Percentiles rank a stretch among this genome's conserved stretches.
Evolutionary conservation across 805 yeast genomes (phyloP).

Genomic region (Candida endomychidarum): DNA sequence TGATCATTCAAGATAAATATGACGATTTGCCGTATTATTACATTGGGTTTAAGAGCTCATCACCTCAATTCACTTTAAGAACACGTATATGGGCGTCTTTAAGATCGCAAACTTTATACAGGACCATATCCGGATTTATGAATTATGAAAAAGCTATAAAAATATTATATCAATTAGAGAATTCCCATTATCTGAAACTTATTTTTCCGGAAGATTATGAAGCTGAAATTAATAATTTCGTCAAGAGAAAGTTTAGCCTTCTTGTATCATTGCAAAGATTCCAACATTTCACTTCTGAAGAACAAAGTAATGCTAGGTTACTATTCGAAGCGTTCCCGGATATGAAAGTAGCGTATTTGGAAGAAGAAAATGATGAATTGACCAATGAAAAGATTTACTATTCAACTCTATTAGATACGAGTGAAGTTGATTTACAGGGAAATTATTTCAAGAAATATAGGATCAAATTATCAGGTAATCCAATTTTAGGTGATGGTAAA

Average conservation of each 20-base stretch:
- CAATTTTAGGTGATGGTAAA: slow-evolving; percentile 94
- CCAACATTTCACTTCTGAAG: slow-evolving; percentile 61
- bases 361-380: slow-evolving; percentile 39
- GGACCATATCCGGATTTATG: slow-evolving; percentile 83
- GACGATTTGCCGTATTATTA: slow-evolving; percentile 70
- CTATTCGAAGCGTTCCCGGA: slow-evolving; percentile 74
- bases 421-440: slow-evolving; percentile 24
- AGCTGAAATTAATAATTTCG: slow-evolving; percentile 42
- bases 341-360: slow-evolving; percentile 54
- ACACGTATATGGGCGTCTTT: slow-evolving; percentile 88
- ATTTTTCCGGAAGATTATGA: slow-evolving; percentile 17
- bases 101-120: slow-evolving; percentile 77
- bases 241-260: slow-evolving; percentile 75
- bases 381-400: slow-evolving; percentile 49
- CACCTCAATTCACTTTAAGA: slow-evolving; percentile 61
- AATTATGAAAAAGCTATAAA: slow-evolving; percentile 75
- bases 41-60: slow-evolving; percentile 68
- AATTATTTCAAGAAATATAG: slow-evolving; percentile 39
- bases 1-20: slow-evolving; percentile 17
- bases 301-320: slow-evolving; percentile 64
- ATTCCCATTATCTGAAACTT: slow-evolving; percentile 9
- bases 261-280: slow-evolving; percentile 87
- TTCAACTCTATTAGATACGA: slow-evolving; percentile 54
- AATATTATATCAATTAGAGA: slow-evolving; percentile 64
- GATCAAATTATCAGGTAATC: slow-evolving; percentile 85